A percentile compares a stretch with the other conserved stretches of the same genome.
These are phyloP conservation scores for Daldinia loculata DNA, from an alignment of 495 filamentous ascomycete species.

Conservation along the genomic window DNA sequence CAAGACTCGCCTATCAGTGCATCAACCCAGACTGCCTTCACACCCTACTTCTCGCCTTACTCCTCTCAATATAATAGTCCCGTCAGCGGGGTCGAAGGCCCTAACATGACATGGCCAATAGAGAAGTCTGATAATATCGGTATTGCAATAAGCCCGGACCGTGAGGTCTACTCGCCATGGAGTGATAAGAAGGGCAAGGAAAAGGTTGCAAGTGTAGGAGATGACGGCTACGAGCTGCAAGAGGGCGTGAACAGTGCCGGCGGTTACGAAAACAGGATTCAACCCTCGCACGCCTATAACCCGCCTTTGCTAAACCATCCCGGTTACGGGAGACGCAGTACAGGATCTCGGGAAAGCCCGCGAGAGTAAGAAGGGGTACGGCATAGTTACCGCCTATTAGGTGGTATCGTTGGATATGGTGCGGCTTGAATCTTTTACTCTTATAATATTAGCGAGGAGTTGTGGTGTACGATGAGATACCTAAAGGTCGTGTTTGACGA, in stretches of 20 bases:
- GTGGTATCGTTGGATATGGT: too few relatives aligned
- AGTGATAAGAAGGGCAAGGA: slow-evolving; percentile 46
- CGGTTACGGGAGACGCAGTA: slow-evolving; percentile 43
- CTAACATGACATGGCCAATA: slow-evolving; percentile 40
- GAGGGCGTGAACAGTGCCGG: slow-evolving; percentile 43
- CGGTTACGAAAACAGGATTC: slow-evolving; percentile 16
- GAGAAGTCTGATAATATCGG: slow-evolving; percentile 43
- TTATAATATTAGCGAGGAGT: slow-evolving; percentile 9
- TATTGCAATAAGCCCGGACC: slow-evolving; percentile 41
- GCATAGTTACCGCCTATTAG: neutral
- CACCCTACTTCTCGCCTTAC: slow-evolving; percentile 60
- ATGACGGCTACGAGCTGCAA: slow-evolving; percentile 47
- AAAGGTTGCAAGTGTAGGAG: slow-evolving; percentile 2
- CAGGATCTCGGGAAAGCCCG: slow-evolving; percentile 4
- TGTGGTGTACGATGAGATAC: neutral
- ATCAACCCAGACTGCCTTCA: slow-evolving; percentile 49
- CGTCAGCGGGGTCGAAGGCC: slow-evolving; percentile 49
- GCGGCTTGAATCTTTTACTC: neutral
- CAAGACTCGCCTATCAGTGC: slow-evolving; percentile 57
- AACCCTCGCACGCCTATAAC: slow-evolving; percentile 4
- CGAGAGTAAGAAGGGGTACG: neutral
- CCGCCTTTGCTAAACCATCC: slow-evolving; percentile 43
- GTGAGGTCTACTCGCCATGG: slow-evolving; percentile 27
- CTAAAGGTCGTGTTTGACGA: neutral
- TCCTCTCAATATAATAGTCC: slow-evolving; percentile 58